Conservation (phyloP, 2,329 filamentous ascomycete species). For the Trichoderma arundinaceum region DNA sequence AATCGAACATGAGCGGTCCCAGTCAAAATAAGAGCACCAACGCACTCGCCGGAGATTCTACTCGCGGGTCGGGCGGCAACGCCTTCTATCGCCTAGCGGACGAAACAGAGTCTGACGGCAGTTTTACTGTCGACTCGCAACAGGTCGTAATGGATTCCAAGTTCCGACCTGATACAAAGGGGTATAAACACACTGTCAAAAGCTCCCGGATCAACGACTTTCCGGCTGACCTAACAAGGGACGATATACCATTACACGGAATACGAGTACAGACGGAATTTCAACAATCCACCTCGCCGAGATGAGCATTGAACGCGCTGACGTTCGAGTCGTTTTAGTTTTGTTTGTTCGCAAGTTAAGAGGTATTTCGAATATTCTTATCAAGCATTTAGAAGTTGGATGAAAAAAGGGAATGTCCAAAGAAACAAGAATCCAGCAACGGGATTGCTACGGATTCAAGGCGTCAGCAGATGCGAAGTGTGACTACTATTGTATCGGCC, state of each 20-base stretch:
- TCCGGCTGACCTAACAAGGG: conserved; percentile 40
- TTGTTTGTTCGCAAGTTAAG: neutral
- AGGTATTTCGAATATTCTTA: neutral
- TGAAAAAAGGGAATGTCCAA: neutral
- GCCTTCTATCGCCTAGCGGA: conserved; percentile 46
- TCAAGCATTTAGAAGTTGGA: conserved; percentile 1
- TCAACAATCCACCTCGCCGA: conserved; percentile 36
- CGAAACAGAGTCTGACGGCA: conserved; percentile 40
- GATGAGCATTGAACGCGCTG: neutral
- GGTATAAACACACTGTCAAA: conserved; percentile 42
- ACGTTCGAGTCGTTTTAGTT: conserved; percentile 3
- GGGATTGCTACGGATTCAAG: neutral
- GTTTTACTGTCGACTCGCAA: conserved; percentile 12
- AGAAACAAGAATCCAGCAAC: neutral
- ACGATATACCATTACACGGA: conserved; percentile 48
- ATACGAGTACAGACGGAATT: conserved; percentile 49
- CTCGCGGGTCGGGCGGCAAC: conserved; percentile 35
- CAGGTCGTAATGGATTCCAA: conserved; percentile 33
- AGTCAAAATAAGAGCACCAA: conserved; percentile 17
- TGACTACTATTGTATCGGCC: neutral
- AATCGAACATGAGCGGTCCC: conserved; percentile 21
- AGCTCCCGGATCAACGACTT: conserved; percentile 41
- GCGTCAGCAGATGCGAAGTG: neutral
- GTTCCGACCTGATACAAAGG: conserved; percentile 44
- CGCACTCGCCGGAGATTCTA: conserved; percentile 30